Base-by-base conservation (phyloP, 805 yeast species). In the Pichia cabralensis region DNA sequence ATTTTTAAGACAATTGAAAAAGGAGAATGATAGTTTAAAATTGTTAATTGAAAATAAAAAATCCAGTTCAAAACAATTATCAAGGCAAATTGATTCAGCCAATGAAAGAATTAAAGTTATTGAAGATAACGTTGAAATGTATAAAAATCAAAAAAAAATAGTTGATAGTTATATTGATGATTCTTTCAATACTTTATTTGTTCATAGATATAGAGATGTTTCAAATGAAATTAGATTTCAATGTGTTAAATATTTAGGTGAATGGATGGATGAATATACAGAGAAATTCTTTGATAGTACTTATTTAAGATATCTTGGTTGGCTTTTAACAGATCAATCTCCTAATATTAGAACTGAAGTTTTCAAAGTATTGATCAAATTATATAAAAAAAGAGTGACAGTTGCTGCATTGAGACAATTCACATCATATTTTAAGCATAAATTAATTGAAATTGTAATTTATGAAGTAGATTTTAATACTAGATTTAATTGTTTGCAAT, bases 121-220 rank as follows among this genome's bases (percentile, higher is more conserved):
- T 25, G 61, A 67, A 21, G 50, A 53, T 8, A 66, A 68, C 28
- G 48, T 71, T 8, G 53, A 50, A 11, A 56, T 56, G 28, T 63
- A 65, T 56, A 52, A 64, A 26, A 59, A 53, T 8, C 77, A 79
- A 40, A 70, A 71, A 34, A 58, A 59, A n/a, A 67, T 71, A 2
- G 47, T 78, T 4, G 70, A 67, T 24, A 75, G 66, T 34, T 71
- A 72, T 36, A 64, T 81, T 26, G 71, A 67, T 37, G 94, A 84
- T 42, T 67, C 82, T 8, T 69, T 76, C 22, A 75, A 71, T 43
- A 65, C 79, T 2, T 69, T 79, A 8, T 82, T 84, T 51, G 71
- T 74, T 9, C 83, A 79, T 48, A 63, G 96, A 44, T 82, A 81
- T 52, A 74, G 86, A 43, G 96, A 88, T 53, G 66, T 78, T 11